phyloP scores from a whole-genome alignment of 1,139 yeast species.

The Saccharomycopsis hybrid region DNA sequence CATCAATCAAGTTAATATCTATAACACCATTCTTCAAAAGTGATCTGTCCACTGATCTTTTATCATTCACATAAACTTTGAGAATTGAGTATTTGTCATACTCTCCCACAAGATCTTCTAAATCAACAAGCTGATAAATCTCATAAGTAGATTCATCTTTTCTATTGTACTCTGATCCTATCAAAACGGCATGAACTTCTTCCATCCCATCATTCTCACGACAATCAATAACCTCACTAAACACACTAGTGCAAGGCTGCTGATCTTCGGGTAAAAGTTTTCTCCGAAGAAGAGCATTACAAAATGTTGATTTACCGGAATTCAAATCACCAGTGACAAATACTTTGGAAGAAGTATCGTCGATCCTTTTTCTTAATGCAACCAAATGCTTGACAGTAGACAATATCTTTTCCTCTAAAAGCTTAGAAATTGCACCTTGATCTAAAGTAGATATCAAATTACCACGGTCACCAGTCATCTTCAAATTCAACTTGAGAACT shows the following conservation, averaged over 20 bases:
- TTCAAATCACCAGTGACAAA: conserved; percentile 95
- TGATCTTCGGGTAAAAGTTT: conserved; percentile 89
- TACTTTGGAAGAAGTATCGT: conserved; percentile 88
- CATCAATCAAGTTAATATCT: conserved; percentile 89
- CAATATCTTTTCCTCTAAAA: conserved; percentile 56
- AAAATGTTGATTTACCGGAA: conserved; percentile 93
- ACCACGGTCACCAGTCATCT: conserved; percentile 45
- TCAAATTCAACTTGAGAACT: conserved; percentile 57
- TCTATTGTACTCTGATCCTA: conserved; percentile 51
- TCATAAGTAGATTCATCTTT: conserved; percentile 63
- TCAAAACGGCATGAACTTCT: conserved; percentile 90
- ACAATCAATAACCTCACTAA: conserved; percentile 90
- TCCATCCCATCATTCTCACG: conserved; percentile 68
- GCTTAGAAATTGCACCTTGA: conserved; percentile 54
- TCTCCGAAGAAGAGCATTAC: conserved; percentile 81
- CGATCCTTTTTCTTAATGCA: conserved; percentile 77
- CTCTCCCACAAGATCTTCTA: conserved; percentile 67
- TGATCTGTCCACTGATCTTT: conserved; percentile 61
- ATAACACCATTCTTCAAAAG: conserved; percentile 84
- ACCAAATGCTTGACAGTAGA: conserved; percentile 55
- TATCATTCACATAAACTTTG: conserved; percentile 76
- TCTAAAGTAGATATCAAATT: conserved; percentile 51
- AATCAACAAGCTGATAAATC: conserved; percentile 43
- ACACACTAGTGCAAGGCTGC: conserved; percentile 95
- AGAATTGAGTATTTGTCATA: conserved; percentile 67